These are phyloP conservation scores for Ogataea thermomethanolica DNA, from an alignment of 805 yeast genomes.

Conservation along the genomic window DNA sequence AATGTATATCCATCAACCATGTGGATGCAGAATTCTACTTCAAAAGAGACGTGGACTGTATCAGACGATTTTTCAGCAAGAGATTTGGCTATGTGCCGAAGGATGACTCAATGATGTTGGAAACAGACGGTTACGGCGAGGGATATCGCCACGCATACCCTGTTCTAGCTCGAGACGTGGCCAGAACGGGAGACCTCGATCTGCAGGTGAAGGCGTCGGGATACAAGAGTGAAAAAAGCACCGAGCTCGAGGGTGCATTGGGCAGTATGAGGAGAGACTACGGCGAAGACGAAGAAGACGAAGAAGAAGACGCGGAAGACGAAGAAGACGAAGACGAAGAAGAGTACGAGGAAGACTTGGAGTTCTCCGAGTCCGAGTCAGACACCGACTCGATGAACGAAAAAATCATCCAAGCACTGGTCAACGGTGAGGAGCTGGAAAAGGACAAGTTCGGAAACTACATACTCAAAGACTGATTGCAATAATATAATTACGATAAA, in stretches of 20 bases:
- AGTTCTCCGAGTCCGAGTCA: conserved; percentile 35
- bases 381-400: conserved; percentile 35
- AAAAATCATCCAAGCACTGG: conserved; percentile 67
- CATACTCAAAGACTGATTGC: conserved; percentile 47
- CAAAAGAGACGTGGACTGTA: conserved; percentile 89
- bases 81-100: conserved; percentile 72
- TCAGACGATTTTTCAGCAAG: conserved; percentile 74
- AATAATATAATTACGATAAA: not conserved
- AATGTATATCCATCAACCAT: conserved; percentile 92
- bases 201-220: conserved; percentile 93
- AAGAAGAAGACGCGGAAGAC: conserved; percentile 36
- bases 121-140: conserved; percentile 76
- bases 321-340: conserved; percentile 38
- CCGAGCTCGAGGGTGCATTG: conserved; percentile 75
- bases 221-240: conserved; percentile 41
- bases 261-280: conserved; percentile 53
- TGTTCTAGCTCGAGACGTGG: conserved; percentile 69
- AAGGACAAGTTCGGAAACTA: conserved; percentile 84
- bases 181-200: conserved; percentile 68
- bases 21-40: conserved; percentile 84
- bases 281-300: conserved; percentile 31
- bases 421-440: conserved; percentile 62
- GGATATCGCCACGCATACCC: conserved; percentile 79
- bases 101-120: conserved; percentile 67
- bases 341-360: conserved; percentile 33